Conservation (phyloP, 2,329 filamentous ascomycete genomes). For the Clarireedia homoeocarpa region DNA sequence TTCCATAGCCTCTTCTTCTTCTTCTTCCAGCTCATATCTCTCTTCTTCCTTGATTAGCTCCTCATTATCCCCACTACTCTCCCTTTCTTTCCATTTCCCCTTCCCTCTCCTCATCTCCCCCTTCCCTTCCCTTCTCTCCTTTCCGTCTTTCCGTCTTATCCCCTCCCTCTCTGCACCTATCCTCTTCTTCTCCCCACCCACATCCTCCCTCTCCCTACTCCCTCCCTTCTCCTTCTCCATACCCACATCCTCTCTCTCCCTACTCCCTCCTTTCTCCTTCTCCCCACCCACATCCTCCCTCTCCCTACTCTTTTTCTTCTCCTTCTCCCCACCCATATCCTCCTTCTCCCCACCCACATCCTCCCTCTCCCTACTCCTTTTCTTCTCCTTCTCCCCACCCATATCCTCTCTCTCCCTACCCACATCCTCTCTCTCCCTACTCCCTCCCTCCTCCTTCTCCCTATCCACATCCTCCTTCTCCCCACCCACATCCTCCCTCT, state of each 20-base stretch:
- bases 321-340: neutral
- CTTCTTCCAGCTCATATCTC: neutral
- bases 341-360: neutral
- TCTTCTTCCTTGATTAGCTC: no score
- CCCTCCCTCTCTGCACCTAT: no score
- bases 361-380: no score
- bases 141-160: neutral
- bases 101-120: neutral
- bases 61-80: no score
- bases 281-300: no score
- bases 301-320: neutral
- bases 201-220: no score
- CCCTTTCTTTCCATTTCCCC: neutral
- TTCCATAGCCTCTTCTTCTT: neutral
- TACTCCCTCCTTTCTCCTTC: neutral
- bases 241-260: neutral
- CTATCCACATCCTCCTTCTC: neutral
- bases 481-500: neutral
- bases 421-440: neutral
- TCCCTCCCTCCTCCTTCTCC: neutral
- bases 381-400: neutral
- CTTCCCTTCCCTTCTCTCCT: neutral
- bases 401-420: neutral
- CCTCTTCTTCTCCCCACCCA: no score
- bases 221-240: neutral